Evolutionary conservation across 208 protist species (phyloP).

Genomic region (Tritrichomonas musculus): DNA sequence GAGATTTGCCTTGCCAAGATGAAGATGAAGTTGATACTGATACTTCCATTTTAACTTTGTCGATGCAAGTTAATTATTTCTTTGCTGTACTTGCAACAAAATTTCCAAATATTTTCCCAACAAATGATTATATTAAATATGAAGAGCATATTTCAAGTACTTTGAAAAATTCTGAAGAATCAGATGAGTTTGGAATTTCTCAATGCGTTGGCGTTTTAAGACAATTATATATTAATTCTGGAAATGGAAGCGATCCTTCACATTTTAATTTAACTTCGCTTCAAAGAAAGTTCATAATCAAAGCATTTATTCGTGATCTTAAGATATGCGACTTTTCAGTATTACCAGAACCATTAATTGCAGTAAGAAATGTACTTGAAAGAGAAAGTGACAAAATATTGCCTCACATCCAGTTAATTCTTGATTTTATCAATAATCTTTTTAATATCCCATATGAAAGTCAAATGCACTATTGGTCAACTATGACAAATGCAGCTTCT

Average conservation of each 20-base stretch:
- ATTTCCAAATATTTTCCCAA: neutral
- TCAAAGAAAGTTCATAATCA: neutral
- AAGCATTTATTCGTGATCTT: neutral
- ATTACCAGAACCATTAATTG: neutral
- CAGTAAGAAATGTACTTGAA: neutral
- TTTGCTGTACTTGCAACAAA: neutral
- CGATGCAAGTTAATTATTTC: neutral
- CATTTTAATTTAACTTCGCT: neutral
- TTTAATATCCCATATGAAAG: neutral
- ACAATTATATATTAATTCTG: slow-evolving; percentile 1
- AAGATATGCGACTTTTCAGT: neutral
- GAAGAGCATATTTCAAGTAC: neutral
- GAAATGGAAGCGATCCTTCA: neutral
- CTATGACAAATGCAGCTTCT: neutral
- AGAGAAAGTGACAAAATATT: neutral
- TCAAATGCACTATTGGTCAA: slow-evolving; percentile 6
- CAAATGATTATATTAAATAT: neutral
- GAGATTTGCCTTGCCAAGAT: neutral
- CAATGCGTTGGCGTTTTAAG: slow-evolving; percentile 8
- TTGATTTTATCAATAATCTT: neutral
- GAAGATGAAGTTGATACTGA: neutral
- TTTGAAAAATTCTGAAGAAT: no score
- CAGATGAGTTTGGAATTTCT: neutral
- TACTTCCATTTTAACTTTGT: neutral
- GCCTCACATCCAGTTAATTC: neutral